Percentiles rank a stretch among this genome's conserved stretches.
Evolutionary conservation across 2,329 filamentous ascomycete genomes (phyloP).

Genomic region (Aureobasidium sp.): DNA sequence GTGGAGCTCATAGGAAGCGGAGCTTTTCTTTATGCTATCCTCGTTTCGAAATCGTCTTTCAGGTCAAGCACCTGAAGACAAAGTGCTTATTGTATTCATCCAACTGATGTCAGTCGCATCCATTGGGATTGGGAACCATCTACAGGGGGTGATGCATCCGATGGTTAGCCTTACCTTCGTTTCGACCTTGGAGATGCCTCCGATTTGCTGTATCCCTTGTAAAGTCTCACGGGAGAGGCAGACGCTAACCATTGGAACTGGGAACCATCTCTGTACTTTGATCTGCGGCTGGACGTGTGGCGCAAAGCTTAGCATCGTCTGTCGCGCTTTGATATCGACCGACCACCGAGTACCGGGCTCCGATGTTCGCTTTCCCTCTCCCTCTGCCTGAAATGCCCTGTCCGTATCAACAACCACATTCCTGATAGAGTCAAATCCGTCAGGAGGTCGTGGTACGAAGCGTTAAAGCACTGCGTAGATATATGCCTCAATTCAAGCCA

Average conservation of each 20-base stretch:
- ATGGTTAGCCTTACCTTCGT: too few species aligned
- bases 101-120: too few species aligned
- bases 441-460: neutral
- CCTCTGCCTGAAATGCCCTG: neutral
- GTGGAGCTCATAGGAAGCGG: neutral
- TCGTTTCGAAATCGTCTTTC: neutral
- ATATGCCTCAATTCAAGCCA: neutral
- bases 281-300: constrained; percentile 1
- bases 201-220: too few species aligned
- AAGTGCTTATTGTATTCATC: neutral
- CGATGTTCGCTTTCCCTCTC: neutral
- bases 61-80: neutral
- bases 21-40: neutral
- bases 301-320: constrained; percentile 4
- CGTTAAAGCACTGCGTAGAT: neutral
- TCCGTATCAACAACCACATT: neutral
- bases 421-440: neutral
- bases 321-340: constrained; percentile 1
- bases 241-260: too few species aligned
- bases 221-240: too few species aligned
- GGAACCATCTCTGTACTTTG: neutral
- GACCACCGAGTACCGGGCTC: neutral
- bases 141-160: too few species aligned
- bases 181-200: too few species aligned
- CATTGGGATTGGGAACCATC: too few species aligned